Evolutionary conservation across 495 filamentous ascomycete genomes (phyloP).

Genomic region (Hamigera avellanea): DNA sequence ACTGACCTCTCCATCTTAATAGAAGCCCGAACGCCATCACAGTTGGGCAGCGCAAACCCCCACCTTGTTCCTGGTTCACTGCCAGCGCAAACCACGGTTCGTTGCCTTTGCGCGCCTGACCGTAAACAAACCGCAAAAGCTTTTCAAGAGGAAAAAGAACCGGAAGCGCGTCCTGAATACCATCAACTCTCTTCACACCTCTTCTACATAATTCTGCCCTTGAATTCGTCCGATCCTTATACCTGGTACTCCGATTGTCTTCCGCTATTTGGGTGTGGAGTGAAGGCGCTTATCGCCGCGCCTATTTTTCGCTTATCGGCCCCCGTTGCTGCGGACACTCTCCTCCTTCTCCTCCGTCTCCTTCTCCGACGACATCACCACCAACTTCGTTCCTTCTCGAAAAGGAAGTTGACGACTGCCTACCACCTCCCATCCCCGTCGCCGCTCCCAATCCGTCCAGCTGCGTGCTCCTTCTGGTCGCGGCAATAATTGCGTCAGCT

Average conservation of each 20-base stretch:
- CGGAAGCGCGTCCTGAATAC: neutral
- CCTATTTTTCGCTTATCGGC: conserved; percentile 14
- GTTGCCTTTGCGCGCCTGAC: neutral
- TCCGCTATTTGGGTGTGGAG: neutral
- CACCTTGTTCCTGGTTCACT: neutral
- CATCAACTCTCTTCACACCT: neutral
- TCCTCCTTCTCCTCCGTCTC: conserved; percentile 2
- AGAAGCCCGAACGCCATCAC: neutral
- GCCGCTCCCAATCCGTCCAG: neutral
- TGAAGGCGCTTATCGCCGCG: conserved; percentile 13
- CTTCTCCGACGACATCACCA: neutral
- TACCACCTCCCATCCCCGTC: neutral
- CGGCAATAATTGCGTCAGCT: neutral
- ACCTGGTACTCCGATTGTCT: neutral
- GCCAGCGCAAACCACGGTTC: neutral
- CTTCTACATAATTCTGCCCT: neutral
- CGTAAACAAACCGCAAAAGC: conserved; percentile 1
- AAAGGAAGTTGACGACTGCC: no score
- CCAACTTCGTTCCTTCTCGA: neutral
- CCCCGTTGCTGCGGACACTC: conserved; percentile 3
- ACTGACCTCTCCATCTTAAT: no score
- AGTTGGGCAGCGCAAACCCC: neutral
- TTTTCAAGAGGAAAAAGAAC: no score
- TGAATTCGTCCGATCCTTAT: neutral
- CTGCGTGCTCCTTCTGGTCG: neutral